Evolutionary conservation across 495 filamentous ascomycete genomes (phyloP), one percentile per base, ranked within the genome.

Genomic region (Hypoxylon trugodes): DNA sequence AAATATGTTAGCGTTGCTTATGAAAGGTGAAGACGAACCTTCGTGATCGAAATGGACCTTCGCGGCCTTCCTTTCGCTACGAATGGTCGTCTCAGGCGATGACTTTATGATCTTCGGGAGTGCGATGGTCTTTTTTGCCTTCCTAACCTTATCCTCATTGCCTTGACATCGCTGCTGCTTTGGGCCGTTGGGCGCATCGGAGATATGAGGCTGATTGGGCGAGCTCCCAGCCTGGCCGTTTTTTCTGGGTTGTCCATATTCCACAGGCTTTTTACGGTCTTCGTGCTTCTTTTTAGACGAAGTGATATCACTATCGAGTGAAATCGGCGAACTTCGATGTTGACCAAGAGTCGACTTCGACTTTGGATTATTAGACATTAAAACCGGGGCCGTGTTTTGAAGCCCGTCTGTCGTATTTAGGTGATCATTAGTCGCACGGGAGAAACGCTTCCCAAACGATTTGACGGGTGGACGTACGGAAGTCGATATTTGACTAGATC

Each of bases 21-120:
- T 36, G 2, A 4, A 13, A 16, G 7, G 32, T 12, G 12, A 36
- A 16, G 12, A 10, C 18, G 6, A 48, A 65, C 61, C 53, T 42
- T 59, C 43, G 3, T 51, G 30, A 6, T 33, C 16, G 7, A 51
- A 57, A 19, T n/a, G 41, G 18, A 35, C 9, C 21, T 24, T 57
- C 21, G 19, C 22, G 19, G 12, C 28, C 28, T 43, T 52, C 24
- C 33, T 26, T 4, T 22, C 22, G 1, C 10, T 12, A 15, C 38
- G 37, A 6, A 21, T 33, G 1, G 19, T 47, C 1, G 33, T 40
- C 6, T 28, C 24, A 2, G 36, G n/a, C n/a, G n/a, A 22, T 26
- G 38, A 24, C 13, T 9, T 7, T 0, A 21, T 10, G 21, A 24
- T 7, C 9, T 30, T 10, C 9, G 28, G 25, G 12, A 1, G n/a